phyloP scores from a whole-genome alignment of 2,329 filamentous ascomycete species.

The Arthrobotrys pseudoclavata region DNA sequence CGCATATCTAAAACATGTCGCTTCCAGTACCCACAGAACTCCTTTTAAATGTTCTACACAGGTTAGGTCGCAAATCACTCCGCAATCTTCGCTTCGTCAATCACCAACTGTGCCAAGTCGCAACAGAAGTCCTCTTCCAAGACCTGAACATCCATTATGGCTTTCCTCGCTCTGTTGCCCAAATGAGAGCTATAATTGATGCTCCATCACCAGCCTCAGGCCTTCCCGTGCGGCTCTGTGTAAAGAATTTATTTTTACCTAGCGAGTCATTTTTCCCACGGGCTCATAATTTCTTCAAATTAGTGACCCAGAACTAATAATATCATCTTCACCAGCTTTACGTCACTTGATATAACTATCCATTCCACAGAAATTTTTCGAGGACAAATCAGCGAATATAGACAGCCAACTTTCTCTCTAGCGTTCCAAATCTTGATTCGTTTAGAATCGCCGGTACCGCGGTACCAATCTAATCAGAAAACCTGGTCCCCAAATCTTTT shows the following conservation, averaged over 20 bases:
- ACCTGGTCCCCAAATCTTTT: not conserved
- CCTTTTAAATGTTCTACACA: not conserved
- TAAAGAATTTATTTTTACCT: conserved; percentile 12
- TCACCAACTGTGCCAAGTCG: not conserved
- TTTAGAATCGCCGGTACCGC: not conserved
- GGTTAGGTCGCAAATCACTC: not conserved
- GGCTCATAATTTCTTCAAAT: no score
- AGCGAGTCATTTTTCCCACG: conserved; percentile 20
- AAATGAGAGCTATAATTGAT: conserved; percentile 14
- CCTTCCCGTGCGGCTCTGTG: not conserved
- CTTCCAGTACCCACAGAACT: conserved; percentile 4
- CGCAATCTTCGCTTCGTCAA: not conserved
- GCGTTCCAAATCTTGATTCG: not conserved
- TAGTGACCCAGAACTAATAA: no score
- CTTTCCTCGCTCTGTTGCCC: not conserved
- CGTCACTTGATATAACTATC: not conserved
- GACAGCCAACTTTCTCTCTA: not conserved
- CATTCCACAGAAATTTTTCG: not conserved
- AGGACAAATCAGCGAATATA: not conserved
- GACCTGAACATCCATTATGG: conserved; percentile 10
- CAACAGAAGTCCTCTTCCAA: not conserved
- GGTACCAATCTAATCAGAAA: not conserved
- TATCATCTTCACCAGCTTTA: not conserved
- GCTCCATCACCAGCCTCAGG: not conserved
- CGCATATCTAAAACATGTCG: not conserved